These are phyloP conservation scores for Hemerocallis citrina DNA, from an alignment of 106 monocot genomes.

Conservation along the genomic window DNA sequence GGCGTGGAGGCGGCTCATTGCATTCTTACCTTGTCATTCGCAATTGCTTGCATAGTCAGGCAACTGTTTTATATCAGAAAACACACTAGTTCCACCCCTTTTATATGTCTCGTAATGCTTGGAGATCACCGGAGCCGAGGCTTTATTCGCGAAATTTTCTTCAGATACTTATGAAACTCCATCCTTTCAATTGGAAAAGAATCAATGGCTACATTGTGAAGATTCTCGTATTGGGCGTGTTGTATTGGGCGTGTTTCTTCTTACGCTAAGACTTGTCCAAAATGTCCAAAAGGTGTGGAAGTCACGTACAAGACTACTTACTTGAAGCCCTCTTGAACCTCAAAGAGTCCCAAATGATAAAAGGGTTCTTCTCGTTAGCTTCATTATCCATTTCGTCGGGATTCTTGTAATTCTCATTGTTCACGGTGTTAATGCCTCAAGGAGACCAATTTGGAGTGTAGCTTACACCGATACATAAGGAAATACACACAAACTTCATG, in stretches of 20 bases:
- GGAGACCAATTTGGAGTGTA: constrained; percentile 15
- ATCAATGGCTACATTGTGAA: constrained; percentile 16
- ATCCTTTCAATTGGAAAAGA: constrained; percentile 24
- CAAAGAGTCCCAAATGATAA: constrained; percentile 47
- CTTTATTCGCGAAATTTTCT: constrained; percentile 33
- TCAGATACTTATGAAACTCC: constrained; percentile 14
- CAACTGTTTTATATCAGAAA: constrained; percentile 42
- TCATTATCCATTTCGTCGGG: constrained; percentile 26
- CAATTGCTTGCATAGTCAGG: constrained; percentile 31
- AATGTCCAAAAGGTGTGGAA: constrained; percentile 70
- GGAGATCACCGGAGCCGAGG: constrained; percentile 54
- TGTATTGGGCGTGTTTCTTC: constrained; percentile 40
- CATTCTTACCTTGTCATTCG: constrained; percentile 29
- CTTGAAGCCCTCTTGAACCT: constrained; percentile 35
- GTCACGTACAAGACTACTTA: constrained; percentile 51
- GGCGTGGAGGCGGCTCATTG: constrained; percentile 42
- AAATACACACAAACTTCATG: constrained; percentile 24
- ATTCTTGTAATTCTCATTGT: constrained; percentile 27
- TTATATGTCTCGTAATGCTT: constrained; percentile 54
- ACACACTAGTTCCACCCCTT: constrained; percentile 17
- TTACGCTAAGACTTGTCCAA: constrained; percentile 54
- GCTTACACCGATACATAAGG: constrained; percentile 26
- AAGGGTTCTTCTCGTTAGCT: constrained; percentile 34
- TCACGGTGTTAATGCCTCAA: constrained; percentile 18
- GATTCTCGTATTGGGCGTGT: constrained; percentile 47